A percentile compares a stretch with the other conserved stretches of the same genome.
Evolutionary conservation across 2,329 filamentous ascomycete genomes (phyloP).

Genomic region (Immersiporthe knoxdaviesiana): DNA sequence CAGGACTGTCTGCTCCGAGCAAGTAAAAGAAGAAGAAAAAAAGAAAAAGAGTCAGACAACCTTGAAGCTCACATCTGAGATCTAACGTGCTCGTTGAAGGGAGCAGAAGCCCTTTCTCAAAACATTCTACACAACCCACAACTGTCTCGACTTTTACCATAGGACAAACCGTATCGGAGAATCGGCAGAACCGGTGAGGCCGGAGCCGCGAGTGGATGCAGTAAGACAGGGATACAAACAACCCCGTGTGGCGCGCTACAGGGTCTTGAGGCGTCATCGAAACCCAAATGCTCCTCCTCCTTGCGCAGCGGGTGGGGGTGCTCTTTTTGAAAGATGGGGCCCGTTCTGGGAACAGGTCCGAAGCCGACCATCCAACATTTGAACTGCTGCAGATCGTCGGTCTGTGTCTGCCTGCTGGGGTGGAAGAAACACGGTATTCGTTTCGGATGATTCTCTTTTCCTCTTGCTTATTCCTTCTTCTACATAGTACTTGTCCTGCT

Average conservation of each 20-base stretch:
- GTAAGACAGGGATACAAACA: not conserved
- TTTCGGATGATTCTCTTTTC: not conserved
- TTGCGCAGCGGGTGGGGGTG: too few relatives aligned
- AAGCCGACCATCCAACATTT: slow-evolving; percentile 4
- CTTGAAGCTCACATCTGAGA: not conserved
- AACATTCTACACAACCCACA: not conserved
- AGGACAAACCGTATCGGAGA: not conserved
- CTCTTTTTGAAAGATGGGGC: not conserved
- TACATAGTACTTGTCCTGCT: not conserved
- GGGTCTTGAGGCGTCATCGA: slow-evolving; percentile 17
- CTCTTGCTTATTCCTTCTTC: not conserved
- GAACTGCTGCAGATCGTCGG: not conserved
- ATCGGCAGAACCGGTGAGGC: not conserved
- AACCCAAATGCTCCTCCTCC: not conserved
- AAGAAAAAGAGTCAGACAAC: not conserved
- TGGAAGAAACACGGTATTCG: not conserved
- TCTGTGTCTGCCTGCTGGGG: not conserved
- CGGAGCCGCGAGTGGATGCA: not conserved
- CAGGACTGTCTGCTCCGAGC: not conserved
- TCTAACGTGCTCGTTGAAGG: not conserved
- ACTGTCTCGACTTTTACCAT: not conserved
- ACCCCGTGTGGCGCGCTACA: not conserved
- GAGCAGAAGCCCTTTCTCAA: not conserved
- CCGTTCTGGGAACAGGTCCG: not conserved
- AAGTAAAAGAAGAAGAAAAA: too few relatives aligned